Conservation (phyloP, 164 flowering plant genomes). For the Liriodendron chinense region DNA sequence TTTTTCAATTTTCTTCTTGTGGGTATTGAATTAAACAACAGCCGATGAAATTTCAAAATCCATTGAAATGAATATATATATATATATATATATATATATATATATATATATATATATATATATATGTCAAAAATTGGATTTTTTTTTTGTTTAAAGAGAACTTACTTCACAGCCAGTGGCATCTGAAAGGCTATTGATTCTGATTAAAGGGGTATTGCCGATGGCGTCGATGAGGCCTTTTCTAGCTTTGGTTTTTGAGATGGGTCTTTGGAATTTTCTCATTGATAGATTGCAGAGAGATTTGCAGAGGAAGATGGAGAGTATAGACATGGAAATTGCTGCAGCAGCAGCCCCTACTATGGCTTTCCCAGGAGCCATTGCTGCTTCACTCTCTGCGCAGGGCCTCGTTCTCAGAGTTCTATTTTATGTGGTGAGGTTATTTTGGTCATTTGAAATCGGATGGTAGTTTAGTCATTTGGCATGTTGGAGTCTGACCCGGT, state of each 20-base stretch:
- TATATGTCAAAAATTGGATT: no score
- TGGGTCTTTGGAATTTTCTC: conserved; percentile 3
- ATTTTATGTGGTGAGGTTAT: background rate
- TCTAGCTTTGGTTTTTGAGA: conserved; percentile 13
- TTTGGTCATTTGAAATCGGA: background rate
- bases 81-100: no score
- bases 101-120: no score
- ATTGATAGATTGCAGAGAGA: conserved; percentile 8
- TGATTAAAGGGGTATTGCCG: conserved; percentile 94
- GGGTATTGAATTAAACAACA: conserved; percentile 1
- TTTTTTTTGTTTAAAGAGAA: background rate
- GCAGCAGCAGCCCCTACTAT: conserved; percentile 35
- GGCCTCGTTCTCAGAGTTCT: no score
- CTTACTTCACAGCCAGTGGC: conserved; percentile 89
- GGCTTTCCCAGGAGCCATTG: conserved; percentile 44
- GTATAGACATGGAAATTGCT: conserved; percentile 34
- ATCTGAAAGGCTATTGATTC: conserved; percentile 90
- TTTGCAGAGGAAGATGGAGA: conserved; percentile 39
- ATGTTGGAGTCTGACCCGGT: no score
- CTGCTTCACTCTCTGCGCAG: background rate
- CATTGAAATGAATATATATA: background rate
- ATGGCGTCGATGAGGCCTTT: conserved; percentile 75
- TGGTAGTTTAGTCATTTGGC: conserved; percentile 2
- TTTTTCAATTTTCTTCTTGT: no score
- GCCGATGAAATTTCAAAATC: conserved; percentile 5